Percentiles rank a stretch among this genome's conserved stretches.
These are phyloP conservation scores for Prunus mongolica DNA, from an alignment of 306 rosid genomes.

Conservation along the genomic window DNA sequence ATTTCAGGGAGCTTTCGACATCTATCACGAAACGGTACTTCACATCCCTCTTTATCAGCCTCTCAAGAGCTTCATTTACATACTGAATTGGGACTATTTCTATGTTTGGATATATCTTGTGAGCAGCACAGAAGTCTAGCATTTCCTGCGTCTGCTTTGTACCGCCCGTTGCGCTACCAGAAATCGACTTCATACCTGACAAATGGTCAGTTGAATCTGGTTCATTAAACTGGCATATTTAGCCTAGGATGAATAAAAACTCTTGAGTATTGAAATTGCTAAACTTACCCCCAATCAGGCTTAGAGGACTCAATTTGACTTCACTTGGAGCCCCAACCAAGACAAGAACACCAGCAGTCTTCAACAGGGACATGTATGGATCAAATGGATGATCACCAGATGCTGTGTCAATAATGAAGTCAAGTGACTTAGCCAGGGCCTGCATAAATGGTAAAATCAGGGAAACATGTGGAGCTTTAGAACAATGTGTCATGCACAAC, in stretches of 20 bases:
- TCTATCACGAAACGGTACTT: constrained; percentile 85
- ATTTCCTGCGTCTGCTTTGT: constrained; percentile 69
- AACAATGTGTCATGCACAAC: too few species aligned
- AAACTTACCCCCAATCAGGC: constrained; percentile 44
- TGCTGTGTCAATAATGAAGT: constrained; percentile 75
- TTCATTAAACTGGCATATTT: too few species aligned
- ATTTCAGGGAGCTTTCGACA: constrained; percentile 59
- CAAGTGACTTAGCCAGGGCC: constrained; percentile 58
- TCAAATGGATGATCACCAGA: constrained; percentile 84
- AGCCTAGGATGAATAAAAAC: not conserved
- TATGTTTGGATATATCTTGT: constrained; percentile 52
- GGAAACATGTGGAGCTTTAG: too few species aligned
- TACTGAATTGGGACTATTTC: constrained; percentile 74
- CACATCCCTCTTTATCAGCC: constrained; percentile 64
- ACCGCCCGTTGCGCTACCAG: constrained; percentile 68
- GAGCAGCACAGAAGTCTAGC: constrained; percentile 68
- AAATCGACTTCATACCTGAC: constrained; percentile 53
- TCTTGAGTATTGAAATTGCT: not conserved
- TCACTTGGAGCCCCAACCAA: constrained; percentile 70
- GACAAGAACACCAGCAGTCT: constrained; percentile 58
- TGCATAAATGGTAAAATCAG: constrained; percentile 3
- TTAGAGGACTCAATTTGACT: constrained; percentile 59
- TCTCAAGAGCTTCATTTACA: constrained; percentile 75
- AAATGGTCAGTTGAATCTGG: not conserved
- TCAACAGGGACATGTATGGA: constrained; percentile 64